A percentile compares a stretch with the other conserved stretches of the same genome.
phyloP scores from a whole-genome alignment of 2,329 filamentous ascomycete genomes.

The Neurospora crassa region DNA sequence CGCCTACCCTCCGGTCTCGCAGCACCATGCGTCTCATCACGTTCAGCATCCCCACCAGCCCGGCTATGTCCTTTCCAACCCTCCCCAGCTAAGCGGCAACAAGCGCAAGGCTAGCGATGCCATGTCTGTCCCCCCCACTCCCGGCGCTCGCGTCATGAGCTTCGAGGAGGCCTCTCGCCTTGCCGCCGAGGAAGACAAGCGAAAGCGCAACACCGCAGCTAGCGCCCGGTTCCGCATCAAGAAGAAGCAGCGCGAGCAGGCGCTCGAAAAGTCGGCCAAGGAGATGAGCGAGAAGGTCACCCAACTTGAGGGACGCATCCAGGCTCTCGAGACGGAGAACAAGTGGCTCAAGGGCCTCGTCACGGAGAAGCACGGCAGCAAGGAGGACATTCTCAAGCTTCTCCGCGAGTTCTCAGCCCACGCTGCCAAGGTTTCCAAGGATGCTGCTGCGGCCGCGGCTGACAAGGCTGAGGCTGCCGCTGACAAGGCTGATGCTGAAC shows the following conservation, averaged over 20 bases:
- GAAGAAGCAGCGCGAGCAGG: slow-evolving; percentile 92
- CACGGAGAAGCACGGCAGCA: slow-evolving; percentile 68
- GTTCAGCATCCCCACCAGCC: slow-evolving; percentile 1
- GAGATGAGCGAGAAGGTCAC: slow-evolving; percentile 75
- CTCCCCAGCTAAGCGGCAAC: slow-evolving; percentile 24
- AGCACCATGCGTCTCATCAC: slow-evolving; percentile 13
- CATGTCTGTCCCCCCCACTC: slow-evolving; percentile 19
- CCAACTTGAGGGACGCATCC: slow-evolving; percentile 61
- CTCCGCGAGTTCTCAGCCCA: slow-evolving; percentile 40
- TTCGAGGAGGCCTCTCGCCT: slow-evolving; percentile 63
- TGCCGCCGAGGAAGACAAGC: slow-evolving; percentile 82
- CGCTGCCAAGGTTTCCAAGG: slow-evolving; percentile 16
- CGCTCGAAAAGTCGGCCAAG: slow-evolving; percentile 70
- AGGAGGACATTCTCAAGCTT: slow-evolving; percentile 40
- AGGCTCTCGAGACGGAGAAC: slow-evolving; percentile 74
- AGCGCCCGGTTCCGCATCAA: slow-evolving; percentile 85
- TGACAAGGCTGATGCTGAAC: slow-evolving; percentile 2
- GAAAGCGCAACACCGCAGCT: slow-evolving; percentile 78
- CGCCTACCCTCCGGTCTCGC: slow-evolving; percentile 33
- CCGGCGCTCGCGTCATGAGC: slow-evolving; percentile 35
- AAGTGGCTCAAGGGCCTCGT: slow-evolving; percentile 74
- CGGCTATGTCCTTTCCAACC: slow-evolving; percentile 6
- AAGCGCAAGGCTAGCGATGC: slow-evolving; percentile 35
- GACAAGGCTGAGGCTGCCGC: slow-evolving; percentile 5
- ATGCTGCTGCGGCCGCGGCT: slow-evolving; percentile 5